phyloP scores from a whole-genome alignment of 805 yeast species.

The Candida wancherniae region DNA sequence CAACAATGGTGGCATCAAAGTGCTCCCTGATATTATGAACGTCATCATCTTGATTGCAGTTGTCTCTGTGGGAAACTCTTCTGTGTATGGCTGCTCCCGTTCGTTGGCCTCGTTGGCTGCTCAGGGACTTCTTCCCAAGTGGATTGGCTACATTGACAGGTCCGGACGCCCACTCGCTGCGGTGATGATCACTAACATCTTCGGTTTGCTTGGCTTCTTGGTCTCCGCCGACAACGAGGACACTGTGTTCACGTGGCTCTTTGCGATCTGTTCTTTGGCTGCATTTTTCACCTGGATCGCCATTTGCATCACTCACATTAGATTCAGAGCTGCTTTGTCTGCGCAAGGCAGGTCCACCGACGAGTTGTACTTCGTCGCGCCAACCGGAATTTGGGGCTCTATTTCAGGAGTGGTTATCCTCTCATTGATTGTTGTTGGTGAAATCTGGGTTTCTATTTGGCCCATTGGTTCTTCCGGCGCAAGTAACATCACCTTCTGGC shows the following conservation, averaged over 20 bases:
- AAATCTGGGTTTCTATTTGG: constrained; percentile 37
- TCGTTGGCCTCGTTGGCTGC: constrained; percentile 59
- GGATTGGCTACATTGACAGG: constrained; percentile 57
- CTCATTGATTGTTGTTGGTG: constrained; percentile 31
- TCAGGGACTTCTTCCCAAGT: constrained; percentile 57
- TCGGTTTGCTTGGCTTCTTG: constrained; percentile 39
- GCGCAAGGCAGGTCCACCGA: constrained; percentile 30
- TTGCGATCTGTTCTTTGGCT: constrained; percentile 38
- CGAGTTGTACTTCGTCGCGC: constrained; percentile 32
- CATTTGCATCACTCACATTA: constrained; percentile 36
- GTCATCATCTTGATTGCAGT: constrained; percentile 26
- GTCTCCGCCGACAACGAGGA: constrained; percentile 27
- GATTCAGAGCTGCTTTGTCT: constrained; percentile 37
- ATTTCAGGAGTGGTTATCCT: constrained; percentile 28
- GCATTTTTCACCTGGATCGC: constrained; percentile 40
- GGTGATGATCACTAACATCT: constrained; percentile 42
- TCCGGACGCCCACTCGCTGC: constrained; percentile 65
- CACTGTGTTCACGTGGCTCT: constrained; percentile 37
- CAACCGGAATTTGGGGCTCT: constrained; percentile 36
- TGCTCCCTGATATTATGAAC: constrained; percentile 24
- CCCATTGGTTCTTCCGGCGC: constrained; percentile 28
- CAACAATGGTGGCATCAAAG: constrained; percentile 24
- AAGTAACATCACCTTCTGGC: constrained; percentile 39
- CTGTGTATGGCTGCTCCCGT: constrained; percentile 43
- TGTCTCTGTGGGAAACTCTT: constrained; percentile 27